Percentiles rank a stretch among this genome's conserved stretches.
These are phyloP conservation scores for Penicillium sclerotiorum DNA, from an alignment of 2,329 filamentous ascomycete species.

Conservation along the genomic window DNA sequence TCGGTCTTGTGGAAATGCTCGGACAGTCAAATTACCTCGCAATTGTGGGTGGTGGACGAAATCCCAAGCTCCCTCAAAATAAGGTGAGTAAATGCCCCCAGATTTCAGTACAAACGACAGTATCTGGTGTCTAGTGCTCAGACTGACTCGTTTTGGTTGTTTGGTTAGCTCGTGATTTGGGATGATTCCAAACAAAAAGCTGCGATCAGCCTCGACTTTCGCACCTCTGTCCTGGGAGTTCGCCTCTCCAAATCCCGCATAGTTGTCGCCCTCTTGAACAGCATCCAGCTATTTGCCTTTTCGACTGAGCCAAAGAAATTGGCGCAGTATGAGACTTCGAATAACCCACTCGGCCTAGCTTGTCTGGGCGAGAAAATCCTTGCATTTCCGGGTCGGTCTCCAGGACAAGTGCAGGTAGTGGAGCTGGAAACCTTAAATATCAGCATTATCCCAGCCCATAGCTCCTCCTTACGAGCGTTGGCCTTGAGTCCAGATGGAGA, in stretches of 20 bases:
- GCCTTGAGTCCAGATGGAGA: constrained; percentile 78
- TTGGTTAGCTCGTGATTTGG: constrained; percentile 73
- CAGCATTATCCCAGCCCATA: constrained; percentile 91
- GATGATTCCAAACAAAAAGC: constrained; percentile 79
- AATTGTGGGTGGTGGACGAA: constrained; percentile 82
- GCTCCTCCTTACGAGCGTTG: constrained; percentile 75
- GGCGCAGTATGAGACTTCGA: constrained; percentile 79
- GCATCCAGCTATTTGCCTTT: constrained; percentile 78
- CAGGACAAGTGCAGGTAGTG: constrained; percentile 87
- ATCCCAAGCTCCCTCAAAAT: constrained; percentile 83
- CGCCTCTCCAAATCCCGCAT: constrained; percentile 75
- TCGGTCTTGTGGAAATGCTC: constrained; percentile 84
- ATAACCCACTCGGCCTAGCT: constrained; percentile 80
- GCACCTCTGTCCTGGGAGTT: constrained; percentile 78
- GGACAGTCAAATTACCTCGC: constrained; percentile 84
- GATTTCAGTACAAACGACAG: not conserved
- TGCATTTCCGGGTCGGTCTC: constrained; percentile 83
- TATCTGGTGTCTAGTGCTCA: no score
- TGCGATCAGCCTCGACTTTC: constrained; percentile 74
- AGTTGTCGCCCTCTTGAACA: constrained; percentile 79
- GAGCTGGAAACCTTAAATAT: constrained; percentile 77
- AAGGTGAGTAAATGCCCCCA: constrained; percentile 64
- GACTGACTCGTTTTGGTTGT: no score
- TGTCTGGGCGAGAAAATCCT: constrained; percentile 73
- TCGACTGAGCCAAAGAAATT: constrained; percentile 70